phyloP scores from a whole-genome alignment of 495 filamentous ascomycete species.

The Echria macrotheca region DNA sequence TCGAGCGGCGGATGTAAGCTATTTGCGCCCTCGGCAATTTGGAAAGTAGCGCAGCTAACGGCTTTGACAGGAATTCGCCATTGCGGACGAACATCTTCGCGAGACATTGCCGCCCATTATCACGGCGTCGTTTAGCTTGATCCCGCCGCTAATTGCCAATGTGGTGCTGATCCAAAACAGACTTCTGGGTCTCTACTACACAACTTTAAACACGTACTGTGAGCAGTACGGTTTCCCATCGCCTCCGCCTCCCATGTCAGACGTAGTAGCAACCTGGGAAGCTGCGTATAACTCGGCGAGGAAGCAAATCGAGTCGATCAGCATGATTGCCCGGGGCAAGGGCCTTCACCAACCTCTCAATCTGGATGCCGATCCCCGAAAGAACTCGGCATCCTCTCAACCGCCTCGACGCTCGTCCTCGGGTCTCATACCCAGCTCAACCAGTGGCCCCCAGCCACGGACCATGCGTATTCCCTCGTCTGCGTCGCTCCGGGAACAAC shows the following conservation, averaged over 20 bases:
- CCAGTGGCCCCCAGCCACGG: slow-evolving; percentile 23
- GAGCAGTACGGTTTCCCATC: slow-evolving; percentile 64
- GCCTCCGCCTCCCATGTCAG: slow-evolving; percentile 66
- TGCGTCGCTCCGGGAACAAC: slow-evolving; percentile 15
- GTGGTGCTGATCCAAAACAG: slow-evolving; percentile 80
- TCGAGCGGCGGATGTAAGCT: slow-evolving; percentile 57
- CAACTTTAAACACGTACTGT: slow-evolving; percentile 72
- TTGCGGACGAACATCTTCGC: slow-evolving; percentile 76
- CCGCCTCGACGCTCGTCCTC: slow-evolving; percentile 29
- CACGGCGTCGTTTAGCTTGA: slow-evolving; percentile 65
- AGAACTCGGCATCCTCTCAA: slow-evolving; percentile 15
- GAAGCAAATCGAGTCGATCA: slow-evolving; percentile 67
- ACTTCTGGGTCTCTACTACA: slow-evolving; percentile 80
- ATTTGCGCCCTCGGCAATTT: background rate
- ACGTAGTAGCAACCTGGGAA: slow-evolving; percentile 68
- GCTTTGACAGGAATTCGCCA: slow-evolving; percentile 62
- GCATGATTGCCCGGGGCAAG: slow-evolving; percentile 67
- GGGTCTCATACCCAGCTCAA: slow-evolving; percentile 29
- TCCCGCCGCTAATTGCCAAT: slow-evolving; percentile 68
- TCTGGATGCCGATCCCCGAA: slow-evolving; percentile 17
- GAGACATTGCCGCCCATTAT: slow-evolving; percentile 71
- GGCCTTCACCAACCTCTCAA: slow-evolving; percentile 60
- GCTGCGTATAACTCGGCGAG: slow-evolving; percentile 58
- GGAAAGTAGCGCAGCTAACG: no score
- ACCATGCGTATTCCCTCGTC: slow-evolving; percentile 35